Evolutionary conservation across 148 eudicot species (phyloP), one percentile per base, ranked within the genome.

Genomic region (Tetragonia tetragonoides): DNA sequence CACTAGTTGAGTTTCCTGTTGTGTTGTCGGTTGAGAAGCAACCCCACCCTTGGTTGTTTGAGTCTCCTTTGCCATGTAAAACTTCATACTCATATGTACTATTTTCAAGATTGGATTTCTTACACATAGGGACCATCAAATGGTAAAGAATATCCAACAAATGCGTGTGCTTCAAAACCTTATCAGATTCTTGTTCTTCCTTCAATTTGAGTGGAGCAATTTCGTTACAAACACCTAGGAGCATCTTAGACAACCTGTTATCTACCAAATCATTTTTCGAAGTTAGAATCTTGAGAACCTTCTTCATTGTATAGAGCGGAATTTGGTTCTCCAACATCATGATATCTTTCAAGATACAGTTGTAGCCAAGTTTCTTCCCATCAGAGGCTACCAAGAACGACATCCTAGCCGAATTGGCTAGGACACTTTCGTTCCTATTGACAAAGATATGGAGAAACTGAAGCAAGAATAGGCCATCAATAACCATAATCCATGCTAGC

Each of bases 241-340:
- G 7, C 85, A 85, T 84, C 0, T 61, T 51, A 34, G 83, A 18
- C 21, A 88, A 28, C 75, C 54, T 54, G 1, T 47, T 70, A 6
- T 84, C 81, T 18, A 81, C 86, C 44, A 40, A 62, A 11, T 85
- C 87, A 5, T 54, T 0, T 1, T 84, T 67, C 0, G 75, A 72
- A 49, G 60, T 66, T 38, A 81, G 84, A 37, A 83, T 68, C 41
- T 80, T 82, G 61, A 89, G 39, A 24, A 81, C 51, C 64, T 81
- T 83, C 56, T 83, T 80, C 66, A 85, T 37, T 14, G 84, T 65
- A 38, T 85, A 76, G 51, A 85, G 47, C 7, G 92, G 92, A 28
- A 89, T 84, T 84, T 89, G 92, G 68, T 89, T 89, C 70, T 89
- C 92, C 8, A 89, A 79, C 92, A 89, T 87, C 68, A 84, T 56